These are phyloP conservation scores for Ophiostoma perfectum DNA, from an alignment of 2,329 filamentous ascomycete species.

Conservation along the genomic window DNA sequence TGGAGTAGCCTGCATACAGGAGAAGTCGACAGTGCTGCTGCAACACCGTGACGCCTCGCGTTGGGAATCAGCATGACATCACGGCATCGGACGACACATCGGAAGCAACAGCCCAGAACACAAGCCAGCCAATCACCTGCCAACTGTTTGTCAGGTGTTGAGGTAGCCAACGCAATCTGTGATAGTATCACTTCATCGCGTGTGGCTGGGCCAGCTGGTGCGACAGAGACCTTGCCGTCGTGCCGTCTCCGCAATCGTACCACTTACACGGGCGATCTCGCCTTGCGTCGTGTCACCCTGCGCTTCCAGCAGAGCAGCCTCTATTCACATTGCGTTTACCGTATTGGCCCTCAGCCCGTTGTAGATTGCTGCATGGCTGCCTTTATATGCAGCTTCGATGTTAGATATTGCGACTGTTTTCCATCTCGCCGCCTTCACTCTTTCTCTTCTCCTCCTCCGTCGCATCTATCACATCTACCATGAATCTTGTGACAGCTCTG, in stretches of 20 bases:
- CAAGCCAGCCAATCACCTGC: not conserved
- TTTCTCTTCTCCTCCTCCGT: not conserved
- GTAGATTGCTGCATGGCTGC: no score
- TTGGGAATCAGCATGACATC: not conserved
- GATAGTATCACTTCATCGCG: constrained; percentile 34
- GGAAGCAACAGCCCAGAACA: not conserved
- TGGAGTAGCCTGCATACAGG: no score
- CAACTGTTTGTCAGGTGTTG: constrained; percentile 16
- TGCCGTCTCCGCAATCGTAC: constrained; percentile 24
- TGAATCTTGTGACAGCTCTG: not conserved
- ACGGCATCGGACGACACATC: not conserved
- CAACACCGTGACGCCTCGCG: no score
- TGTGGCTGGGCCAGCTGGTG: constrained; percentile 28
- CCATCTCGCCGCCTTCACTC: not conserved
- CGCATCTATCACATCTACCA: not conserved
- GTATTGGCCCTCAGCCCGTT: not conserved
- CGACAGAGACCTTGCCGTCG: constrained; percentile 8
- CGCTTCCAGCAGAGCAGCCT: not conserved
- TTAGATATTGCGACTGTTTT: not conserved
- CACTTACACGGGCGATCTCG: not conserved
- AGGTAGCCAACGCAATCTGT: not conserved
- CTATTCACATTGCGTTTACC: not conserved
- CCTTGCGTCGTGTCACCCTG: not conserved
- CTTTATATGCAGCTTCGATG: no score
- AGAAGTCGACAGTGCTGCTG: no score